phyloP scores from a whole-genome alignment of 2,329 filamentous ascomycete genomes.

The Pleomassaria siparia region DNA sequence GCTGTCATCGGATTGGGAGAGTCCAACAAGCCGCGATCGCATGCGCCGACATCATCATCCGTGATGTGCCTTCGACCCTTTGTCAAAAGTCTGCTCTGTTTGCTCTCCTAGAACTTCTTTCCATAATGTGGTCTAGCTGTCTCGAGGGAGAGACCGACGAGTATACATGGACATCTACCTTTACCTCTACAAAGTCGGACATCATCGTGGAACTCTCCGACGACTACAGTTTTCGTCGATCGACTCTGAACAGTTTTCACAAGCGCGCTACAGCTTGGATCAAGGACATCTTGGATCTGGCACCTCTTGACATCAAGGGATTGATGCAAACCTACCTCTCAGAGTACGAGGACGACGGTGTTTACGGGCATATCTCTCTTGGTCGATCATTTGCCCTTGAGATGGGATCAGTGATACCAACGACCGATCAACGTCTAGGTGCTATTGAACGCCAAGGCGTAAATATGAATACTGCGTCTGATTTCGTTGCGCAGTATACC shows the following conservation, averaged over 20 bases:
- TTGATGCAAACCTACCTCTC: slow-evolving; percentile 92
- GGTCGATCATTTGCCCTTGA: slow-evolving; percentile 93
- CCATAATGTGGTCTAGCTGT: slow-evolving; percentile 93
- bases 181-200: slow-evolving; percentile 73
- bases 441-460: slow-evolving; percentile 76
- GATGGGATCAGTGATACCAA: slow-evolving; percentile 83
- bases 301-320: slow-evolving; percentile 91
- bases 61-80: slow-evolving; percentile 81
- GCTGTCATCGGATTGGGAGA: slow-evolving; percentile 89
- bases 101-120: slow-evolving; percentile 85
- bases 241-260: slow-evolving; percentile 77
- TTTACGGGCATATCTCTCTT: slow-evolving; percentile 87
- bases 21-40: slow-evolving; percentile 84
- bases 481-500: slow-evolving; percentile 96
- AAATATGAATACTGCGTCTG: slow-evolving; percentile 86
- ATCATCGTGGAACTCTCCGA: slow-evolving; percentile 92
- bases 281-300: slow-evolving; percentile 74
- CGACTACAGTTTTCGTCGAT: slow-evolving; percentile 78
- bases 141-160: slow-evolving; percentile 92
- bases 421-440: slow-evolving; percentile 78
- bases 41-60: slow-evolving; percentile 84
- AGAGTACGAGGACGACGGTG: slow-evolving; percentile 87
- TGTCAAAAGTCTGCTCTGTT: slow-evolving; percentile 91
- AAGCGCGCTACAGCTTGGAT: slow-evolving; percentile 81
- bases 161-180: slow-evolving; percentile 82